Base-by-base conservation (phyloP, 306 rosid genomes). In the Cicer judaicum region DNA sequence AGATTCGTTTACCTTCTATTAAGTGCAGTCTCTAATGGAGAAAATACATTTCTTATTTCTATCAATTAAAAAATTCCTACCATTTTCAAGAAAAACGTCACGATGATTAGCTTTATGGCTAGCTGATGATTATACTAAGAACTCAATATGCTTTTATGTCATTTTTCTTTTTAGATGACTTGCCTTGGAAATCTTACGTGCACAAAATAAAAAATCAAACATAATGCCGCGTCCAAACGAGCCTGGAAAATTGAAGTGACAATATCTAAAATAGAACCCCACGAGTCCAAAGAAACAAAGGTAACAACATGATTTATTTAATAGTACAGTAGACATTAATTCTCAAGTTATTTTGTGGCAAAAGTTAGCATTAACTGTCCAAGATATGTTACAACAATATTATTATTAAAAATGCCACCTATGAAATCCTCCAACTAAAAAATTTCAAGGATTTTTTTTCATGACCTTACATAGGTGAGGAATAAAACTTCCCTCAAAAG, bases 401-500 rank as follows among this genome's bases (percentile, higher is more conserved):
- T n/a, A 16, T 24, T 36, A 14, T 47, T 40, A 18, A 80, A 44
- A 43, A 18, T 49, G 21, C n/a, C 11, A 60, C 43, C 46, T 41
- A 34, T 52, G 40, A 75, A 59, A 80, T 52, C 68, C 76, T 50
- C 60, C 61, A 42, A 44, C 57, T 55, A n/a, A 76, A 70, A 70
- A 11, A 5, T 54, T 54, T 5, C 11, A 44, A 29, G 36, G 73
- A 34, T 10, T 5, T 63, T 54, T 63, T 64, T 75, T 36, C 74
- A 44, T 54, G 64, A 11, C 54, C 74, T 69, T 44, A 38, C 68
- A 55, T 43, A 65, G 61, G 54, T 48, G 54, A 66, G 48, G 66
- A 72, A 77, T 15, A 72, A 72, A 72, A 71, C 57, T 55, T 70
- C 40, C 67, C 70, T 43, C 57, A 47, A 50, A 56, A 5, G 54